Conservation (phyloP, 495 filamentous ascomycete genomes). For the Xylaria flabelliformis region DNA sequence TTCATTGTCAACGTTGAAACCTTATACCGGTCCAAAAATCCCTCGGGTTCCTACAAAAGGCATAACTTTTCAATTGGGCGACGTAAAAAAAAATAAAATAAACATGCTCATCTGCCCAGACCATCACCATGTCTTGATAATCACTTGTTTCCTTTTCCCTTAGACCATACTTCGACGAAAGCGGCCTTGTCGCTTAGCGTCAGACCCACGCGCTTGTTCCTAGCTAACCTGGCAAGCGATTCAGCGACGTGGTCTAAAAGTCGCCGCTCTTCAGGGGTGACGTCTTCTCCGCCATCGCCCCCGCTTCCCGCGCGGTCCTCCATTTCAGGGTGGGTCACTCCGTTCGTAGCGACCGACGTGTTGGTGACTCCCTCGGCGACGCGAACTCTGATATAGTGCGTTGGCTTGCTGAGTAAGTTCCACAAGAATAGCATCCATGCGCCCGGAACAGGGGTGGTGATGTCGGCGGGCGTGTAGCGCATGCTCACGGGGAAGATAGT, state of each 20-base stretch:
- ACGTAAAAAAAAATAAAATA: not conserved
- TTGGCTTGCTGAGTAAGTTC: constrained; percentile 82
- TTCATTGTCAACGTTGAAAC: not conserved
- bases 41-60: not conserved
- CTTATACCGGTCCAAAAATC: not conserved
- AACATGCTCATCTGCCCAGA: not conserved
- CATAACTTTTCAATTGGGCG: not conserved
- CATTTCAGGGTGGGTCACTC: constrained; percentile 26
- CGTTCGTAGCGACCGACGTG: constrained; percentile 41
- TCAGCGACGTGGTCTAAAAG: constrained; percentile 80
- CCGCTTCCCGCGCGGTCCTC: constrained; percentile 48
- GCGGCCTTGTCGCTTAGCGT: constrained; percentile 80
- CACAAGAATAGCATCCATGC: constrained; percentile 75
- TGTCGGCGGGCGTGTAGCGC: constrained; percentile 84
- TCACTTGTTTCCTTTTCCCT: constrained; percentile 25
- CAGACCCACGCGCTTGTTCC: constrained; percentile 89
- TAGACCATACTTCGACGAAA: constrained; percentile 71
- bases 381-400: constrained; percentile 87
- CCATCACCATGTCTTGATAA: not conserved
- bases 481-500: constrained; percentile 90
- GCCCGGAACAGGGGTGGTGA: constrained; percentile 87
- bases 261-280: constrained; percentile 63
- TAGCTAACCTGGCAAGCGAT: constrained; percentile 82
- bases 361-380: constrained; percentile 76
- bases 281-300: constrained; percentile 43